Base-by-base conservation (phyloP, 2,329 filamentous ascomycete genomes). In the Trichoderma breve region DNA sequence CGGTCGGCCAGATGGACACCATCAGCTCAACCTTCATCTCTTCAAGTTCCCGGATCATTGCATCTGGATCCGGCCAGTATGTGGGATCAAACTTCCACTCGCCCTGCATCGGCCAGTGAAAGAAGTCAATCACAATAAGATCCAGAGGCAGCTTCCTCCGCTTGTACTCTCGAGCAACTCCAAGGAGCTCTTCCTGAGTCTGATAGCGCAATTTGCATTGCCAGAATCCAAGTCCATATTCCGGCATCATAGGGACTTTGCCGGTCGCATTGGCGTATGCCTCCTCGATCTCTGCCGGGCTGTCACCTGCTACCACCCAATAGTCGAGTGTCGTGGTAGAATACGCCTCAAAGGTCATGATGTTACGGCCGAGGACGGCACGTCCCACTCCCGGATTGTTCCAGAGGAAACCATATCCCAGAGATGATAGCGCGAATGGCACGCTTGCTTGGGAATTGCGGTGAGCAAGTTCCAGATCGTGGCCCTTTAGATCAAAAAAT, bases 81-180 rank as follows among this genome's bases (percentile, higher is more conserved):
- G 83, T 83, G 0, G 84, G 80, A 75, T 92, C 90, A 74, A 92
- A 92, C 51, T 84, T 87, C 90, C 90, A 92, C 70, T 92, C 90
- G 6, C 90, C 90, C 76, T 92, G 89, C 8, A 83, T 82, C 14
- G 86, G 86, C 90, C 90, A 92, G 76, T 92, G 90, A 77, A 92
- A 92, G 77, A 89, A 92, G 75, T 92, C 90, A 47, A 89, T 81
- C 0, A 92, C 90, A n/a, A 92, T 91, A 3, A 92, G 76, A 76
- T 91, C 88, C 21, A 92, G 82, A 0, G 89, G 47, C 5, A 53
- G 47, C 6, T 14, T 21, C 1, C 47, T 53, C 14, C 47, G 47
- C 47, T 53, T 53, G 1, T 53, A 53, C 11, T 53, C 47, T 2
- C 47, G 47, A 21, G 47, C 47, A 14, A 53, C n/a, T 14, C 2